Evolutionary conservation across 2,329 filamentous ascomycete species (phyloP).

Genomic region (Penicillium sp.): DNA sequence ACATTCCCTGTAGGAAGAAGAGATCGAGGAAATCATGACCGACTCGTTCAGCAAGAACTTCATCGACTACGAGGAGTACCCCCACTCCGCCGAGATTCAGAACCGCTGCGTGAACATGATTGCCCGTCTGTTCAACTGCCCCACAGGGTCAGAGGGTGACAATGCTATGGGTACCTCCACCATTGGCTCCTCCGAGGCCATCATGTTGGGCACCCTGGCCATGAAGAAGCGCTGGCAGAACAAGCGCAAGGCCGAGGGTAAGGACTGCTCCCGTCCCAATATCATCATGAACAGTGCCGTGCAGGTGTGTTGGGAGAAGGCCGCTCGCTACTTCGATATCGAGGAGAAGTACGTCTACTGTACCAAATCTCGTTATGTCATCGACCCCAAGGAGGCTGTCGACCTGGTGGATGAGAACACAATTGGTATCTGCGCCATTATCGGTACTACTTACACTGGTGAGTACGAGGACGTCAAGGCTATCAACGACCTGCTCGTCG

Average conservation of each 20-base stretch:
- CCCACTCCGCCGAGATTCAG: constrained; percentile 78
- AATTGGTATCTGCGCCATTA: constrained; percentile 87
- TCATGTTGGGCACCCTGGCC: constrained; percentile 60
- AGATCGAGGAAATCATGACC: constrained; percentile 92
- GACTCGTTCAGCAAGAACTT: constrained; percentile 95
- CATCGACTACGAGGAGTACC: constrained; percentile 84
- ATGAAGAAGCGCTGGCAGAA: constrained; percentile 97
- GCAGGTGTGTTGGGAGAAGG: constrained; percentile 97
- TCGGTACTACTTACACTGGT: constrained; percentile 92
- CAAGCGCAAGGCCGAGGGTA: constrained; percentile 76
- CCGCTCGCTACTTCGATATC: constrained; percentile 83
- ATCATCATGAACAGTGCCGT: constrained; percentile 95
- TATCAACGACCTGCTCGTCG: constrained; percentile 80
- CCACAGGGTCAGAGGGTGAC: constrained; percentile 52
- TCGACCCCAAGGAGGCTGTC: constrained; percentile 62
- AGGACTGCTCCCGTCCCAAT: constrained; percentile 77
- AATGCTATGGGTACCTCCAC: constrained; percentile 82
- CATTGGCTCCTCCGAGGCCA: constrained; percentile 78
- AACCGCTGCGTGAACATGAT: constrained; percentile 93
- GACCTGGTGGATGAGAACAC: constrained; percentile 66
- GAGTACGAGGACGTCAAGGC: constrained; percentile 93
- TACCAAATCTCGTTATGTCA: constrained; percentile 60
- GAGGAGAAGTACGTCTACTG: constrained; percentile 78
- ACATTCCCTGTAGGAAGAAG: constrained; percentile 65
- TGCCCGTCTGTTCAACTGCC: constrained; percentile 78